These are phyloP conservation scores for Dalechampia spathulata DNA, from an alignment of 441 rosid genomes.

Conservation along the genomic window DNA sequence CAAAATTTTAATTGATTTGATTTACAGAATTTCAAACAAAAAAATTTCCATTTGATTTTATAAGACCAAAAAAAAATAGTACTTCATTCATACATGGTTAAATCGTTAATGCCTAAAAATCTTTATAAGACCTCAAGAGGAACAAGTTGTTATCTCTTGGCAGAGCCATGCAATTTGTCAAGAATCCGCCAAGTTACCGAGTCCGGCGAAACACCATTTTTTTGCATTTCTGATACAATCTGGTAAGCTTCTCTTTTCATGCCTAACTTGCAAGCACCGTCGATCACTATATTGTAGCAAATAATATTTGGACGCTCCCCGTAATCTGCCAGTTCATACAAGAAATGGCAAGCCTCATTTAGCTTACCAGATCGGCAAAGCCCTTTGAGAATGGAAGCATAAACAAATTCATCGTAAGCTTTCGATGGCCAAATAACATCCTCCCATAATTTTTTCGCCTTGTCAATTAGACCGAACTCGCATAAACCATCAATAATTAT, in stretches of 20 bases:
- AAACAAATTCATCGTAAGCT: constrained; percentile 58
- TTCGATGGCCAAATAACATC: constrained; percentile 74
- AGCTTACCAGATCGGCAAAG: constrained; percentile 43
- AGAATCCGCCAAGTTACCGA: constrained; percentile 84
- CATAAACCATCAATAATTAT: constrained; percentile 56
- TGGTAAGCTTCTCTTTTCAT: constrained; percentile 74
- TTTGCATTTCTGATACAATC: constrained; percentile 64
- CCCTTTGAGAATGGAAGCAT: constrained; percentile 74
- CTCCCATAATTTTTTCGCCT: constrained; percentile 71
- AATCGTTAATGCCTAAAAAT: too few relatives aligned
- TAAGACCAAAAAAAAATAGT: too few relatives aligned
- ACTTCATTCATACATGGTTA: too few relatives aligned
- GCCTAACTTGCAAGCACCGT: constrained; percentile 56
- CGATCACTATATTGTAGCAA: constrained; percentile 65
- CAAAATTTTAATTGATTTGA: too few relatives aligned
- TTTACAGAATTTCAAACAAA: too few relatives aligned
- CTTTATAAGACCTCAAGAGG: too few relatives aligned
- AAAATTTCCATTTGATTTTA: too few relatives aligned
- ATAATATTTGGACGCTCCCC: constrained; percentile 56
- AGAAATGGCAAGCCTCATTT: constrained; percentile 63
- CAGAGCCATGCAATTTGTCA: constrained; percentile 45
- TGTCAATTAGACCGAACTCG: constrained; percentile 32
- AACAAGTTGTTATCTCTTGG: constrained; percentile 1
- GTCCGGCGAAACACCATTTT: constrained; percentile 59
- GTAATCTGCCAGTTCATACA: constrained; percentile 62